Base-by-base conservation (phyloP, 2,329 filamentous ascomycete species). In the Penicillium occitanis region DNA sequence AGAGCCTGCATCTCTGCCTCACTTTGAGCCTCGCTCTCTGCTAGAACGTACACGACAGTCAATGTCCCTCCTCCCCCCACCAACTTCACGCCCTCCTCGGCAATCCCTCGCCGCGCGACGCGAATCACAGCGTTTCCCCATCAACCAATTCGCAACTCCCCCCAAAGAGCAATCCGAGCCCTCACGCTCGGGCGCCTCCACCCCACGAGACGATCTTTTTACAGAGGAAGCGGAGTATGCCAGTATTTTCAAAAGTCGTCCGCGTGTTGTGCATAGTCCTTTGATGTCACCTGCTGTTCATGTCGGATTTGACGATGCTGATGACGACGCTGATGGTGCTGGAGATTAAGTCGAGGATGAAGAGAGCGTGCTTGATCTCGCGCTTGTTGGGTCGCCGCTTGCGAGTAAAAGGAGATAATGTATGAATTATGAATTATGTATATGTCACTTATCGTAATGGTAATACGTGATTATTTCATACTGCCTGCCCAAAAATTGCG, bases 191-290 rank as follows among this genome's bases (percentile, higher is more conserved):
- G 69, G 79, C 67, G 78, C 76, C 25, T 79, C 81, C 3, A 83
- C 87, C 1, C 83, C 91, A 8, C 83, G 85, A 0, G 90, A 94
- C 73, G 86, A 89, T 69, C 79, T 96, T 48, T 88, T 96, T 33
- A 84, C 84, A 17, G 85, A 89, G 64, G 88, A 92, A 70, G 83
- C 85, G 3, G 92, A 96, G 67, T 91, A 92, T 76, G 90, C 91
- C 67, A 90, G 89, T 30, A 89, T 97, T 0, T 97, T 97, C 76
- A 91, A 89, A 78, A 93, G 91, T 69, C 80, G 93, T 69, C 93
- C 93, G 0, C 90, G 88, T 76, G 87, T 97, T 70, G 89, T 89
- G 69, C 86, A 87, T 11, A 96, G 92, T 75, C 92, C 93, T 1
- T 75, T 88, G 28, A 70, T 75, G 13, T 79, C 79, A 0, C 78